Base-by-base conservation (phyloP, 805 yeast genomes). In the Starmerella cellae region DNA sequence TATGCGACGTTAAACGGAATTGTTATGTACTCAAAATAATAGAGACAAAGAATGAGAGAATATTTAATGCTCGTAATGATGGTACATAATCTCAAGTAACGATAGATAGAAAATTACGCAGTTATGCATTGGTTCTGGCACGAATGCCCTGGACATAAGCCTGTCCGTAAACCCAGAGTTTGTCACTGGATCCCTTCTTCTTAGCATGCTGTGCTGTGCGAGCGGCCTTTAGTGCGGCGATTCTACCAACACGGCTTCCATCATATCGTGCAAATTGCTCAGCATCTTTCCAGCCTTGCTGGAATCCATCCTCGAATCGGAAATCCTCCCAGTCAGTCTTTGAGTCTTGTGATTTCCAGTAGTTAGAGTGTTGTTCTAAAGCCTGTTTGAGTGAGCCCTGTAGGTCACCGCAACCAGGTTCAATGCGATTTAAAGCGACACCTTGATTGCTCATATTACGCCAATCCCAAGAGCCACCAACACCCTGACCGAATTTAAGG, bases 401-500 rank as follows among this genome's bases (percentile, higher is more conserved):
- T 20, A 18, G 37, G 38, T 44, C 34, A 14, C 49, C 49, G 3
- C 23, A 14, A 17, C 23, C 35, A 4, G 49, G 45, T 31, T 40
- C 36, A 17, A 45, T 32, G 10, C 41, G 39, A 2, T 36, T 39
- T 17, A 48, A 24, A 3, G 20, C 22, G 4, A 48, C 47, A 30
- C 55, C 50, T 36, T 45, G 18, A 9, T 41, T 40, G 37, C 45
- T 37, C 85, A 82, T 82, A 29, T 84, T 81, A 20, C 70, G 68
- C 61, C 83, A 79, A 38, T 91, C 96, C 97, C 97, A 88, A 62
- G 84, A 96, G 14, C 97, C 97, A 34, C 96, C 96, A 55, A 78
- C 79, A 2, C 96, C 96, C 44, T 75, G 68, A 57, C 79, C 74
- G 56, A 87, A 87, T 61, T 84, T 83, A 59, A 64, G 81, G 2